Conservation (phyloP, 441 rosid genomes). For the Erysimum pusillum region DNA sequence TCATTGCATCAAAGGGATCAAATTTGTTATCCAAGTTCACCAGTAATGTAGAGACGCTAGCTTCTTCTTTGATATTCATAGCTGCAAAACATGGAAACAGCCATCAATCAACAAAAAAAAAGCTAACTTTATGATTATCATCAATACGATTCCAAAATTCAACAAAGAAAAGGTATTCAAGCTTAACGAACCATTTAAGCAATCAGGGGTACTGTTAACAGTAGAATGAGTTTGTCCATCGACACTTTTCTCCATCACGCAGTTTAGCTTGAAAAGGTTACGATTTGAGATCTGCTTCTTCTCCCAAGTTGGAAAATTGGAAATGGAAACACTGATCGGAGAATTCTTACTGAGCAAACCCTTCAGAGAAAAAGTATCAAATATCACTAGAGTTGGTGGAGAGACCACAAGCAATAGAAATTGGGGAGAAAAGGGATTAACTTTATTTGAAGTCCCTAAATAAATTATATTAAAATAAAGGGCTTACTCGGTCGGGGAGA, state of each 20-base stretch:
- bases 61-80: constrained; percentile 59
- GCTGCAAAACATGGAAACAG: constrained; percentile 48
- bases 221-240: constrained; percentile 56
- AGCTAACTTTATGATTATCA: neutral
- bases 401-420: neutral
- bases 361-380: constrained; percentile 44
- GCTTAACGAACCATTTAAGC: constrained; percentile 54
- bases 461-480: constrained; percentile 7
- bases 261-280: constrained; percentile 51
- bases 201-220: constrained; percentile 47
- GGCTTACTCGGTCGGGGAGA: constrained; percentile 48
- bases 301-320: constrained; percentile 45
- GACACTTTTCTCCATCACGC: constrained; percentile 54
- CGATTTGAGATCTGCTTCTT: constrained; percentile 46
- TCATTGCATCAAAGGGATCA: constrained; percentile 87
- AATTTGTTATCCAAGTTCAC: constrained; percentile 74
- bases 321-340: constrained; percentile 44
- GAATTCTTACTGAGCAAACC: constrained; percentile 41
- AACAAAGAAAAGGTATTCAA: neutral
- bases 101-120: neutral
- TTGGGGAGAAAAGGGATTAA: neutral
- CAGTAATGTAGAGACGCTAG: constrained; percentile 72
- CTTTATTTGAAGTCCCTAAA: neutral
- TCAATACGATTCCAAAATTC: constrained; percentile 4
- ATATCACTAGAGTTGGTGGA: constrained; percentile 16